phyloP scores from a whole-genome alignment of 768 basidiomycete species.

The Panus rudis region DNA sequence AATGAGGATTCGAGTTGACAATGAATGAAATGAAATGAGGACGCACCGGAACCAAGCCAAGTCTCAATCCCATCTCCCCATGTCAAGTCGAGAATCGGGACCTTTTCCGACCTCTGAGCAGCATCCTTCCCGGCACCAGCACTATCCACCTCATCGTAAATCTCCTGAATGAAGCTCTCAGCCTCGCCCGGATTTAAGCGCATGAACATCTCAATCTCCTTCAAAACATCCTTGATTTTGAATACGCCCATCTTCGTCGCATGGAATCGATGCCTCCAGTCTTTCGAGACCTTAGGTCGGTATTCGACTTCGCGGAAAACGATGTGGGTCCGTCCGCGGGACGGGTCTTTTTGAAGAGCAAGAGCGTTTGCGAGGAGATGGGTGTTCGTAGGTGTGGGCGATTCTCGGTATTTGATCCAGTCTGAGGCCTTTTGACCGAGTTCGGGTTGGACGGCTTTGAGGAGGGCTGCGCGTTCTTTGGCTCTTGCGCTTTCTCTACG shows the following conservation, averaged over 20 bases:
- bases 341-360: slow-evolving; percentile 18
- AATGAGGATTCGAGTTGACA: not conserved
- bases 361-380: slow-evolving; percentile 16
- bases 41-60: slow-evolving; percentile 13
- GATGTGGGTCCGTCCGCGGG: slow-evolving; percentile 23
- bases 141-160: slow-evolving; percentile 10
- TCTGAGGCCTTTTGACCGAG: slow-evolving; percentile 15
- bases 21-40: not conserved
- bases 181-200: slow-evolving; percentile 16
- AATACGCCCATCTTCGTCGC: slow-evolving; percentile 18
- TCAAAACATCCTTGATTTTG: slow-evolving; percentile 17
- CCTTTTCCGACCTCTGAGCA: not conserved
- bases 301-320: slow-evolving; percentile 18
- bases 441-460: slow-evolving; percentile 6
- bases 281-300: slow-evolving; percentile 11
- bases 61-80: slow-evolving; percentile 9
- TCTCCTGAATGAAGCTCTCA: slow-evolving; percentile 12
- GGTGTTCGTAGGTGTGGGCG: slow-evolving; percentile 10
- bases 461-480: no score
- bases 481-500: no score
- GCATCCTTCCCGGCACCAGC: no score
- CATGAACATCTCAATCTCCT: slow-evolving; percentile 18
- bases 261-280: slow-evolving; percentile 17
- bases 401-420: slow-evolving; percentile 18
- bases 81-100: slow-evolving; percentile 9